Conservation (phyloP, 805 yeast species). For the Nakazawaea ambrosiae region DNA sequence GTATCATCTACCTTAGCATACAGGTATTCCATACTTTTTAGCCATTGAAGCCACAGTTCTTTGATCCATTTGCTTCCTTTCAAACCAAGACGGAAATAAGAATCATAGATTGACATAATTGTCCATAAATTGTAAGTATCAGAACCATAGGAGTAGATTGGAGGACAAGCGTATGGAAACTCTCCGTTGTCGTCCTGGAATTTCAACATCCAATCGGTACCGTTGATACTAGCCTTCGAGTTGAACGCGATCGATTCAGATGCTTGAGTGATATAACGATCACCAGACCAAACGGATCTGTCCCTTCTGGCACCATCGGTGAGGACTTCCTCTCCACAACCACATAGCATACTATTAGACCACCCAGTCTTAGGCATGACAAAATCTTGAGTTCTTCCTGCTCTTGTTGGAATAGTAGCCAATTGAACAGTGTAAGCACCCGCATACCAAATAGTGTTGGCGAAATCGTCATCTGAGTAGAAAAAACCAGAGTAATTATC, state of each 20-base stretch:
- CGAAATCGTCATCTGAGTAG: slow-evolving; percentile 33
- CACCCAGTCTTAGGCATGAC: slow-evolving; percentile 32
- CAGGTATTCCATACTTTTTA: slow-evolving; percentile 6
- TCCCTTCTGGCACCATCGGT: slow-evolving; percentile 13
- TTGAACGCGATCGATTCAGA: slow-evolving; percentile 16
- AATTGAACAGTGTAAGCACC: slow-evolving; percentile 28
- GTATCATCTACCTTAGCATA: slow-evolving; percentile 6
- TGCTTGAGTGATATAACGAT: slow-evolving; percentile 8
- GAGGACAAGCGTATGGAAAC: slow-evolving; percentile 12
- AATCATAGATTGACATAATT: slow-evolving; percentile 5
- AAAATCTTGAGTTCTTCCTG: slow-evolving; percentile 30
- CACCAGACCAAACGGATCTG: slow-evolving; percentile 13
- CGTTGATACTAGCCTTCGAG: slow-evolving; percentile 22
- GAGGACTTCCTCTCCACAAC: slow-evolving; percentile 14
- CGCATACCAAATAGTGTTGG: slow-evolving; percentile 39
- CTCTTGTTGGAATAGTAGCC: slow-evolving; percentile 35
- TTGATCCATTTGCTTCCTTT: slow-evolving; percentile 5
- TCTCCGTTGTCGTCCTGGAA: slow-evolving; percentile 8
- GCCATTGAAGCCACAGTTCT: slow-evolving; percentile 9
- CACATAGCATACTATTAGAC: slow-evolving; percentile 16
- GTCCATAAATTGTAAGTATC: slow-evolving; percentile 12
- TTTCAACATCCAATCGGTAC: slow-evolving; percentile 18
- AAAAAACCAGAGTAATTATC: slow-evolving; percentile 9
- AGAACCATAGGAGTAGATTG: slow-evolving; percentile 10
- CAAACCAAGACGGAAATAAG: slow-evolving; percentile 1